Base-by-base conservation (phyloP, 2,329 filamentous ascomycete species). In the Diaporthe vaccinii region DNA sequence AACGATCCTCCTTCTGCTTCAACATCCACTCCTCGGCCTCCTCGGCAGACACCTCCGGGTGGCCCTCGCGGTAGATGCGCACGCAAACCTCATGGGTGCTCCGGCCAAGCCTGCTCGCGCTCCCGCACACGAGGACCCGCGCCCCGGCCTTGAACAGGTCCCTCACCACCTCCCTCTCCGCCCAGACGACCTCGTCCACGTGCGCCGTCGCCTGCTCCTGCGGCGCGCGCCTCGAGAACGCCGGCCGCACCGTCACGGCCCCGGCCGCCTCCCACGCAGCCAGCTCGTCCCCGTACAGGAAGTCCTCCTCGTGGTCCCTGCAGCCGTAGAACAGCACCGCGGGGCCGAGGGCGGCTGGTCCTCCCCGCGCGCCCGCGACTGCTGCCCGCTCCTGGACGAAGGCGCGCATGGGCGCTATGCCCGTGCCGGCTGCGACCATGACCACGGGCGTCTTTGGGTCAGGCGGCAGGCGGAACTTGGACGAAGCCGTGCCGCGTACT, bases 371-470 rank as follows among this genome's bases (percentile, higher is more conserved):
- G 14, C 79, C 80, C 22, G 80, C 77, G 12, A 85, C 78, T 53
- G 83, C 76, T 49, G 82, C 82, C 3, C 86, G 83, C 75, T 87
- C 85, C 36, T 83, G 75, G 25, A 81, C 75, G 76, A 83, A 83
- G 51, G 79, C 82, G 4, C 81, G 80, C 78, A 83, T 82, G 0
- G 87, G 88, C 0, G 87, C 87, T 8, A 89, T 80, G 9, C 88
- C 88, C 0, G 87, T 89, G 4, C 89, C 89, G 0, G 88, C 85
- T 0, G 82, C 86, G 14, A 89, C 82, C 83, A 89, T 87, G 69
- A 91, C 83, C 25, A 91, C 80, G 0, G 89, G 88, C 0, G 83
- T 85, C 2, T 81, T 82, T 12, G 78, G 67, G 4, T 82, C 81
- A 14, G 82, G 77, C 0, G 87, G 87, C 1, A 88, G 83, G 72